These are phyloP conservation scores for Gossypium mustelinum DNA, from an alignment of 345 rosid species.

Conservation along the genomic window DNA sequence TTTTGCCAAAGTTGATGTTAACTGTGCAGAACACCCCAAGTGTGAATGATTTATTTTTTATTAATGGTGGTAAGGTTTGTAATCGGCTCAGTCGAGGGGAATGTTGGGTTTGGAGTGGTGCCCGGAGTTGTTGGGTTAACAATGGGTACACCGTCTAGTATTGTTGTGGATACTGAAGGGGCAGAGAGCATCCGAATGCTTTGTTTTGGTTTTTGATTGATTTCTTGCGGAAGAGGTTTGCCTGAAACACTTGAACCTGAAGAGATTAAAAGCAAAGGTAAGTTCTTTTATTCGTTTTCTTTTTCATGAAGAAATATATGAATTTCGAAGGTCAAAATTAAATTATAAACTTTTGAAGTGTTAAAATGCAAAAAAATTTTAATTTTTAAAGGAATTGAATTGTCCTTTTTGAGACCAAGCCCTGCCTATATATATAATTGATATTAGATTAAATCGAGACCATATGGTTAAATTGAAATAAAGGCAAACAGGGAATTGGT, in stretches of 20 bases:
- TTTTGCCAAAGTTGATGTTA: too few relatives aligned
- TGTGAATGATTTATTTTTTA: too few relatives aligned
- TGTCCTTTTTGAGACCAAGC: too few relatives aligned
- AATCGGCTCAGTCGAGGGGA: constrained; percentile 21
- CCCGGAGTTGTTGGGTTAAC: constrained; percentile 70
- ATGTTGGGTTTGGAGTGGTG: constrained; percentile 41
- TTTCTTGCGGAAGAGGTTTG: constrained; percentile 29
- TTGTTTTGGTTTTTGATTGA: constrained; percentile 17
- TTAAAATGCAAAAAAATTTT: too few relatives aligned
- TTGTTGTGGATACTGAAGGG: constrained; percentile 25
- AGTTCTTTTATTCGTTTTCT: constrained; percentile 12
- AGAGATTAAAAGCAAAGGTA: constrained; percentile 20
- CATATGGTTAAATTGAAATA: too few relatives aligned
- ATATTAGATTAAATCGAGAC: too few relatives aligned
- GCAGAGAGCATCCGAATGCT: constrained; percentile 25
- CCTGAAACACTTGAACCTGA: constrained; percentile 49
- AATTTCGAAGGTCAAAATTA: too few relatives aligned
- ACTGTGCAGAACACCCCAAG: too few relatives aligned
- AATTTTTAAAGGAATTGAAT: neutral
- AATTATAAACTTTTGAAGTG: neutral
- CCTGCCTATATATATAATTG: too few relatives aligned
- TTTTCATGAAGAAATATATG: constrained; percentile 3
- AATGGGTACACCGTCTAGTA: constrained; percentile 47
- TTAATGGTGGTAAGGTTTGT: neutral
- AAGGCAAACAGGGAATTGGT: too few relatives aligned